Percentiles rank a stretch among this genome's conserved stretches.
phyloP scores from a whole-genome alignment of 2,329 filamentous ascomycete species.

The Sporothrix phasma region DNA sequence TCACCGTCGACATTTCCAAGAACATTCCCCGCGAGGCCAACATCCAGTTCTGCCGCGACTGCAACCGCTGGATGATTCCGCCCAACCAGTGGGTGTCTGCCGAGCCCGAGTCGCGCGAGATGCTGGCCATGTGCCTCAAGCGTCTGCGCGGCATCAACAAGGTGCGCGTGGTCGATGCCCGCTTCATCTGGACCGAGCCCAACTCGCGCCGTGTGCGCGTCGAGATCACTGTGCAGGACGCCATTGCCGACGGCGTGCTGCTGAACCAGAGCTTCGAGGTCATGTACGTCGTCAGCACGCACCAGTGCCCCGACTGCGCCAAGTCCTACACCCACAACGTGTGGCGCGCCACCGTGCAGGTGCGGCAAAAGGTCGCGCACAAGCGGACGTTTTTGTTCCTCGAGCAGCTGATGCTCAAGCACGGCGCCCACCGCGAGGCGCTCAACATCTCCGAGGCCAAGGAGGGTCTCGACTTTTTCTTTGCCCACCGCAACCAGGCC shows the following conservation, averaged over 20 bases:
- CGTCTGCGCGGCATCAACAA: conserved; percentile 79
- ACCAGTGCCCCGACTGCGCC: conserved; percentile 89
- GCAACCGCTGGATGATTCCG: conserved; percentile 85
- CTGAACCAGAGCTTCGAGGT: conserved; percentile 95
- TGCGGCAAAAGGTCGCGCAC: conserved; percentile 92
- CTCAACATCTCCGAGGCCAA: conserved; percentile 98
- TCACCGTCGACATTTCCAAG: conserved; percentile 84
- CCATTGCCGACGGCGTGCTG: conserved; percentile 51
- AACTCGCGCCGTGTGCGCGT: conserved; percentile 88
- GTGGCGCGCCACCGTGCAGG: conserved; percentile 87
- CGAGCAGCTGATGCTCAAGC: conserved; percentile 92
- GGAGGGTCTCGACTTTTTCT: conserved; percentile 95
- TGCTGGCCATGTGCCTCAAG: conserved; percentile 82
- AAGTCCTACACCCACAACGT: conserved; percentile 79
- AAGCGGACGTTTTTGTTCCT: conserved; percentile 61
- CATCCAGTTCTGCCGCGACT: conserved; percentile 86
- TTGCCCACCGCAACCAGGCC: conserved; percentile 77
- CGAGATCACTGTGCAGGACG: conserved; percentile 84
- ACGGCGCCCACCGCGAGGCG: conserved; percentile 74
- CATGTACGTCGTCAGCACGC: conserved; percentile 77
- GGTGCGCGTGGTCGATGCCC: conserved; percentile 89
- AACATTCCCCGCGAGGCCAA: conserved; percentile 86
- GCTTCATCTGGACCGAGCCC: conserved; percentile 96
- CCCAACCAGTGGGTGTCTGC: conserved; percentile 81
- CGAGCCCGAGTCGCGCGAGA: conserved; percentile 76